phyloP scores from a whole-genome alignment of 306 rosid species.

The Lathyrus oleraceus region DNA sequence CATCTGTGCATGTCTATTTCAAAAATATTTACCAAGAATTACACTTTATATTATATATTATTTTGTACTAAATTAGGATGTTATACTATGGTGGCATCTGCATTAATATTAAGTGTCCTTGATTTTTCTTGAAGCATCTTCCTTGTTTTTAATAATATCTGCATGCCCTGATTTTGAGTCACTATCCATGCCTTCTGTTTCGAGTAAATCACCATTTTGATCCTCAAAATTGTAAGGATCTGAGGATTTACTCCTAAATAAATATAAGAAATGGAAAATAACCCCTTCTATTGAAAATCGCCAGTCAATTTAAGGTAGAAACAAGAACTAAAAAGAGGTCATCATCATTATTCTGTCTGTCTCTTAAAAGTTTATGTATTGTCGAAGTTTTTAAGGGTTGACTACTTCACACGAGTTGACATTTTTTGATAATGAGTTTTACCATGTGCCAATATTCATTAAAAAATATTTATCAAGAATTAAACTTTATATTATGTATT shows the following conservation, averaged over 20 bases:
- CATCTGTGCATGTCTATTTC: background rate
- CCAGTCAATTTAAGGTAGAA: background rate
- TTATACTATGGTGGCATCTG: background rate
- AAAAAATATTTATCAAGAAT: background rate
- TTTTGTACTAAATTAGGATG: background rate
- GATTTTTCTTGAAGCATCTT: constrained; percentile 18
- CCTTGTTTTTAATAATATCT: background rate
- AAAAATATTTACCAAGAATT: background rate
- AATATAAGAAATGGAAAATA: background rate
- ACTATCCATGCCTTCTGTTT: constrained; percentile 12
- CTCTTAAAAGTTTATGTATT: background rate
- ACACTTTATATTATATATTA: background rate
- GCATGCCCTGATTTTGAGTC: background rate
- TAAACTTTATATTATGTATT: background rate
- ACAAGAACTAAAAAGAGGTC: background rate
- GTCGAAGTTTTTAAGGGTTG: background rate
- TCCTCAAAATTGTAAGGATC: background rate
- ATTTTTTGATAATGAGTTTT: background rate
- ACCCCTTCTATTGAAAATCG: background rate
- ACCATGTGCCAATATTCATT: background rate
- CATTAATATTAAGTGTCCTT: background rate
- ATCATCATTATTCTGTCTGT: background rate
- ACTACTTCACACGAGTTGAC: background rate
- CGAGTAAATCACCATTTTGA: background rate
- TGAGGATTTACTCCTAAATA: background rate